A percentile compares a stretch with the other conserved stretches of the same genome.
Evolutionary conservation across 2,329 filamentous ascomycete species (phyloP).

Genomic region (Fusarium incarnatum): DNA sequence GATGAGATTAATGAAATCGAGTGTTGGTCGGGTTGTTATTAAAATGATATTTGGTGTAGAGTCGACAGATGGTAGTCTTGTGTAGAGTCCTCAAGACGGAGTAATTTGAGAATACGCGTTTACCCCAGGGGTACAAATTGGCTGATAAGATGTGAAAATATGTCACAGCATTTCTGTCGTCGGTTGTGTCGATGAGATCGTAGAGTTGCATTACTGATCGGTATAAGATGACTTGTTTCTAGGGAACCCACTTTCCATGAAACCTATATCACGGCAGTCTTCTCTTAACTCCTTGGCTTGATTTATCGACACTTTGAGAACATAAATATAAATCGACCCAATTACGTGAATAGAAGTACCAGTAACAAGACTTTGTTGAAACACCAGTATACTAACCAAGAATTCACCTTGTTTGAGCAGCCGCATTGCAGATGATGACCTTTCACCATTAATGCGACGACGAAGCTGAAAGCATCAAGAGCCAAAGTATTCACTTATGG

Average conservation of each 20-base stretch:
- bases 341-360: not conserved
- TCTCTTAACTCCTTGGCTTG: not conserved
- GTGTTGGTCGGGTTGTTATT: constrained; percentile 16
- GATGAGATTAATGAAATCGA: constrained; percentile 22
- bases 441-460: not conserved
- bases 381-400: not conserved
- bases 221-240: not conserved
- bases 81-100: not conserved
- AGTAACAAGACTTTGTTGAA: not conserved
- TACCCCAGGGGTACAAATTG: not conserved
- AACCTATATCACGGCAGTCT: constrained; percentile 7
- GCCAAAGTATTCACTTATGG: not conserved
- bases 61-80: constrained; percentile 8
- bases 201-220: constrained; percentile 17
- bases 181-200: not conserved
- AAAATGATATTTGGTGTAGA: not conserved
- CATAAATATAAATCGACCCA: not conserved
- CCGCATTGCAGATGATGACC: not conserved
- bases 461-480: not conserved
- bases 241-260: constrained; percentile 4
- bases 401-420: not conserved
- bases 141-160: no score
- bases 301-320: not conserved
- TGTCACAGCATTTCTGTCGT: not conserved
- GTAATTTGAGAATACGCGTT: not conserved